These are phyloP conservation scores for Trichothecium sympodiale DNA, from an alignment of 2,329 filamentous ascomycete genomes.

Conservation along the genomic window DNA sequence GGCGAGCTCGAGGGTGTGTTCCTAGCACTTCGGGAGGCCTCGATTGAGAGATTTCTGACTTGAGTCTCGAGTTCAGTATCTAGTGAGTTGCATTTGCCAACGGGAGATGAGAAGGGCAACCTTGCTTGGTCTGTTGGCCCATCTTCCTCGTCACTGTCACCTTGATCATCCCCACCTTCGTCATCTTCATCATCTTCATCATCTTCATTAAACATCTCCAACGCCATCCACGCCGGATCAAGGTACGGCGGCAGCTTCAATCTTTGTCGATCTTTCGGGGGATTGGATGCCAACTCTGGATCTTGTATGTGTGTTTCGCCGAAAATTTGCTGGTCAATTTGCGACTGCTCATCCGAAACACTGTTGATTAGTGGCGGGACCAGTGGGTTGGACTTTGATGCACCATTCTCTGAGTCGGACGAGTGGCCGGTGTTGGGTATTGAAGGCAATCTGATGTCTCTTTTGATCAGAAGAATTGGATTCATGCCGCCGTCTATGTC, in stretches of 20 bases:
- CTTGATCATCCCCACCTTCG: conserved; percentile 30
- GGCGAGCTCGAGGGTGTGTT: too few species aligned
- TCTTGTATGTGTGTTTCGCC: conserved; percentile 8
- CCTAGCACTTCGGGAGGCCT: background rate
- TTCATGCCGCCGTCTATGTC: conserved; percentile 35
- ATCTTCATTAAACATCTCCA: conserved; percentile 70
- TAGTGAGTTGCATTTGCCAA: too few species aligned
- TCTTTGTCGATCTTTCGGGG: background rate
- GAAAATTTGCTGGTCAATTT: conserved; percentile 34
- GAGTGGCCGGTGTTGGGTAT: conserved; percentile 1
- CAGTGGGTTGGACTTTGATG: background rate
- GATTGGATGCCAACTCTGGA: background rate
- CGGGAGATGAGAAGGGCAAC: too few species aligned
- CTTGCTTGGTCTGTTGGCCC: background rate
- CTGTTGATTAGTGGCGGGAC: too few species aligned
- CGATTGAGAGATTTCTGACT: background rate
- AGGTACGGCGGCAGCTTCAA: conserved; percentile 50
- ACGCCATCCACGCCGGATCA: conserved; percentile 83
- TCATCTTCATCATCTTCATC: conserved; percentile 31
- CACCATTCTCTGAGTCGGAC: too few species aligned
- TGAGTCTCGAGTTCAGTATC: conserved; percentile 1
- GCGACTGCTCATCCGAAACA: conserved; percentile 25
- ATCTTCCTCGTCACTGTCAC: conserved; percentile 17
- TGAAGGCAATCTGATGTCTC: conserved; percentile 11
- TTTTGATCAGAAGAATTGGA: conserved; percentile 22